These are phyloP conservation scores for Leptographium procerum DNA, from an alignment of 2,329 filamentous ascomycete genomes.

Conservation along the genomic window DNA sequence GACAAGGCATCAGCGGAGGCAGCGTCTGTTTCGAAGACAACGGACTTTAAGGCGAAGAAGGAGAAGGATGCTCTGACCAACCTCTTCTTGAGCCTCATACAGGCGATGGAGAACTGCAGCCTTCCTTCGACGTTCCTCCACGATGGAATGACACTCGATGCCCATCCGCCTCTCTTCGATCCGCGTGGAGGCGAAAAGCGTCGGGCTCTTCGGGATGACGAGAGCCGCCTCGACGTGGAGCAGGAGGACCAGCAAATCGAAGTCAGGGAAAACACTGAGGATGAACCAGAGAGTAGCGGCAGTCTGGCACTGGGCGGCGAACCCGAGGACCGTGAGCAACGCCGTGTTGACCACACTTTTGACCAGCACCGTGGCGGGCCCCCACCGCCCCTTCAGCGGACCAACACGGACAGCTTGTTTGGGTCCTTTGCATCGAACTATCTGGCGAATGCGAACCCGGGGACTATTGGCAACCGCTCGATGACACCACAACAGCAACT, in stretches of 20 bases:
- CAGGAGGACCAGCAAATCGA: conserved; percentile 34
- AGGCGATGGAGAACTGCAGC: conserved; percentile 24
- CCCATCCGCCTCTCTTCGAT: conserved; percentile 71
- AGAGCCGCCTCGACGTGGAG: conserved; percentile 36
- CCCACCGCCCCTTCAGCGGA: conserved; percentile 67
- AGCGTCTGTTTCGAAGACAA: not conserved
- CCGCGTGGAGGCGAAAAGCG: conserved; percentile 71
- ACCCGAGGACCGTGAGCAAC: conserved; percentile 65
- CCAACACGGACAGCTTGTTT: conserved; percentile 40
- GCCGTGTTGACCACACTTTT: conserved; percentile 37
- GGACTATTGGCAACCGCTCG: conserved; percentile 13
- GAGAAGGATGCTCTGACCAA: conserved; percentile 12
- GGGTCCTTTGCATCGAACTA: conserved; percentile 39
- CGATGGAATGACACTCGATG: conserved; percentile 15
- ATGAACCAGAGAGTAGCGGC: conserved; percentile 66
- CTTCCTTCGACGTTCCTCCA: conserved; percentile 18
- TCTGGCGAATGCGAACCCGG: conserved; percentile 27
- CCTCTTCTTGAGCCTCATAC: conserved; percentile 25
- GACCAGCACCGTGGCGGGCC: conserved; percentile 54
- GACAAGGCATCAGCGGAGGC: conserved; percentile 3
- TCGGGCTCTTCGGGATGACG: conserved; percentile 63
- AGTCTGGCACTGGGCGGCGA: conserved; percentile 87
- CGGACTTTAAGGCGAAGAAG: conserved; percentile 1
- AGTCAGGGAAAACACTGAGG: conserved; percentile 45
- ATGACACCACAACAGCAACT: conserved; percentile 22